Conservation (phyloP, 495 filamentous ascomycete species). For the Sabuloglossum arenarium region DNA sequence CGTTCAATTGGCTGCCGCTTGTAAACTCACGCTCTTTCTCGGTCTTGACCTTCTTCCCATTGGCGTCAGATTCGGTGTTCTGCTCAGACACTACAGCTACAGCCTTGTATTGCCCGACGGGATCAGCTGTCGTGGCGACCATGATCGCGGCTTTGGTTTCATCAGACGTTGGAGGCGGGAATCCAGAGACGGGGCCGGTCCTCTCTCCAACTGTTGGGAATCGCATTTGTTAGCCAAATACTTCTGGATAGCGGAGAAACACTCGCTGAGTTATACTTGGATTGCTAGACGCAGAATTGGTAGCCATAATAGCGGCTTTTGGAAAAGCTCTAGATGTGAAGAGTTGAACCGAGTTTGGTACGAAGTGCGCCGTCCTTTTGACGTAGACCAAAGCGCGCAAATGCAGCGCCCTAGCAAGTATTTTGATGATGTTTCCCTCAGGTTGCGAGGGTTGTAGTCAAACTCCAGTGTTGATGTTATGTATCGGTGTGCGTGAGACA, state of each 20-base stretch:
- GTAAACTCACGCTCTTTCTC: slow-evolving; percentile 17
- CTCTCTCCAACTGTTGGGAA: slow-evolving; percentile 10
- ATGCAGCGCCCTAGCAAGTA: background rate
- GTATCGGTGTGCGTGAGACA: background rate
- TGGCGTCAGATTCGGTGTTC: slow-evolving; percentile 7
- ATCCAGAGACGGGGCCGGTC: slow-evolving; percentile 12
- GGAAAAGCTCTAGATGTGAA: background rate
- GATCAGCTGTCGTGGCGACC: slow-evolving; percentile 14
- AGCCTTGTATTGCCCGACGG: slow-evolving; percentile 14
- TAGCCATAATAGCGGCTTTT: background rate
- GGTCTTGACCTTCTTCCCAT: slow-evolving; percentile 18
- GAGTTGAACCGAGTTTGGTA: background rate
- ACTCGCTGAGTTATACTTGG: background rate
- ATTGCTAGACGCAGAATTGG: slow-evolving; percentile 2
- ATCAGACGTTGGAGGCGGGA: slow-evolving; percentile 7
- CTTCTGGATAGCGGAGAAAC: background rate
- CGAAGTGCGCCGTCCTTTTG: background rate
- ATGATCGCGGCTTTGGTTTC: slow-evolving; percentile 14
- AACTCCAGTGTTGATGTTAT: background rate
- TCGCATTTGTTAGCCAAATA: background rate
- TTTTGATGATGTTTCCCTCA: background rate
- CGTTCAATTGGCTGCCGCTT: background rate
- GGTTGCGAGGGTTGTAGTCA: background rate
- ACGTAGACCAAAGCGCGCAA: background rate
- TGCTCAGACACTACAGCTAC: slow-evolving; percentile 17